Evolutionary conservation across 352 stramenopile genomes (phyloP), one percentile per base, ranked within the genome.

Genomic region (Phytophthora cactorum): DNA sequence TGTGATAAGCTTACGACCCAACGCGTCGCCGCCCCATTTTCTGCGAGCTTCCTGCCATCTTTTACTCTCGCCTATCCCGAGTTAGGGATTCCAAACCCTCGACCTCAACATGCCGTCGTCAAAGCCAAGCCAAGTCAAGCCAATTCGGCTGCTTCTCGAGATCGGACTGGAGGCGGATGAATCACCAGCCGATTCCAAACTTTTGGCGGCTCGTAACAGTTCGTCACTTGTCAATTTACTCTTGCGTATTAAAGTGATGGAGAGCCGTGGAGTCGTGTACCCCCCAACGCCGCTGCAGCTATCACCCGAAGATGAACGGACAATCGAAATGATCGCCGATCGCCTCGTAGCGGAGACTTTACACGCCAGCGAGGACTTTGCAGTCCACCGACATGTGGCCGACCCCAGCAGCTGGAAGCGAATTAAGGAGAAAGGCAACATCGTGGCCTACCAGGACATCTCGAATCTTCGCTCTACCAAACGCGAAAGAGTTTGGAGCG

Each of bases 301-400:
- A 27, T 81, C 75, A 27, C 52, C 66, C 11, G 79, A 90, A 49
- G 84, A 90, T 52, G 59, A 62, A 45, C 61, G 68, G 6, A 66
- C 72, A 17, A 76, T 92, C 39, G 44, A 74, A 62, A 50, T 60
- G 25, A 59, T 87, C 31, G 74, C 79, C 10, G 78, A 86, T 53
- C 76, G 70, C 32, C 73, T 90, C 38, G 68, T 89, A 54, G 74
- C 75, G 31, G 82, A 86, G 55, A 85, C 79, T 38, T 75, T 90
- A 34, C 68, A 80, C 4, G 75, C 75, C 14, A 83, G 78, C 50
- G 76, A 82, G 15, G 71, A 74, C 31, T 89, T 83, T 51, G 69
- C 81, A 47, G 66, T 73, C 5, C 63, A 72, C 50, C 61, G 70
- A 3, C 71, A 69, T 32, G 63, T 66, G 51, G 63, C 77, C 12